phyloP scores from a whole-genome alignment of 805 yeast genomes.

The Candida ficus region DNA sequence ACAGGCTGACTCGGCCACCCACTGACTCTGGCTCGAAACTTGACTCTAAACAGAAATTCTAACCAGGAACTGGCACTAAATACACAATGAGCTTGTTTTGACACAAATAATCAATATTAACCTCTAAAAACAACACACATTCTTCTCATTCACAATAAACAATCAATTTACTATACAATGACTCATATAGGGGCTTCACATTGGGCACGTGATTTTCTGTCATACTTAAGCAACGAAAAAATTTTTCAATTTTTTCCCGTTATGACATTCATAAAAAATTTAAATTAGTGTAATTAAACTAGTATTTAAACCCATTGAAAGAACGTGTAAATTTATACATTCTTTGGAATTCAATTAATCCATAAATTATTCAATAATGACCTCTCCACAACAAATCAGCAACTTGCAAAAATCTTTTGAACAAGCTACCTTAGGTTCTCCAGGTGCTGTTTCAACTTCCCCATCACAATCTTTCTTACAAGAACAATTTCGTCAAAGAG shows the following conservation, averaged over 20 bases:
- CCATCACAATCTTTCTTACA: constrained; percentile 67
- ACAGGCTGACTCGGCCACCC: no score
- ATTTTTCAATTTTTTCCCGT: not conserved
- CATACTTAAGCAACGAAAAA: constrained; percentile 2
- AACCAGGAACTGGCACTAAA: no score
- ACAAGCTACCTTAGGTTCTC: constrained; percentile 50
- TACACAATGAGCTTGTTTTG: no score
- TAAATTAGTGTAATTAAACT: not conserved
- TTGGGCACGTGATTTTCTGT: constrained; percentile 8
- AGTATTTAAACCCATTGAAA: not conserved
- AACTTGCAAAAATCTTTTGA: constrained; percentile 50
- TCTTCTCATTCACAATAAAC: not conserved
- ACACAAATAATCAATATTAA: no score
- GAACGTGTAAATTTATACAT: not conserved
- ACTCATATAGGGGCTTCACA: not conserved
- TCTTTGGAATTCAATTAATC: not conserved
- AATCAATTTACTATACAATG: no score
- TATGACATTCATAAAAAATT: not conserved
- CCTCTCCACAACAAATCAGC: constrained; percentile 62
- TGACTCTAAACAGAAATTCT: no score
- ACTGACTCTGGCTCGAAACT: no score
- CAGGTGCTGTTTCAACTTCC: constrained; percentile 76
- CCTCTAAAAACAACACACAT: not conserved
- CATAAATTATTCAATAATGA: constrained; percentile 35
- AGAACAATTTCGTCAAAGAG: constrained; percentile 37